A percentile compares a stretch with the other conserved stretches of the same genome.
Evolutionary conservation across 163 green algal species (phyloP).

Genomic region (Trebouxia gelatinosa): DNA sequence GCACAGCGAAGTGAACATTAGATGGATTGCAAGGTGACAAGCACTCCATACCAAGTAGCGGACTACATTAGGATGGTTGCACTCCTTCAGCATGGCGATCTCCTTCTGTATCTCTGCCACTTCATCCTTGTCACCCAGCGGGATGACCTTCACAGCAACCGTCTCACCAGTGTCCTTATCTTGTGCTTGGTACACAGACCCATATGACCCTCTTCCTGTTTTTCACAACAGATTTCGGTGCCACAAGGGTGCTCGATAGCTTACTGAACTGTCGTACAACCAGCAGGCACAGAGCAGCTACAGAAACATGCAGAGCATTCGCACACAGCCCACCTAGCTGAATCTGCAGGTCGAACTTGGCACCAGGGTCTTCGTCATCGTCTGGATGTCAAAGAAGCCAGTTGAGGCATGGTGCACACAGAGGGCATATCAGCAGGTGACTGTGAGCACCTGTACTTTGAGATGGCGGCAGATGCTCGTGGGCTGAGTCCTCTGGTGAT

Average conservation of each 20-base stretch:
- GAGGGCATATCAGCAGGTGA: neutral
- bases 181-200: constrained; percentile 86
- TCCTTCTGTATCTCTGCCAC: constrained; percentile 78
- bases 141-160: constrained; percentile 95
- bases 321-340: constrained; percentile 39
- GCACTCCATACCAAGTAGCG: constrained; percentile 85
- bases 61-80: constrained; percentile 96
- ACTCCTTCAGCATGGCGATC: constrained; percentile 87
- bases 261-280: too few relatives aligned
- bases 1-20: too few relatives aligned
- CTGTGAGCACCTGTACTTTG: too few relatives aligned
- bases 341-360: constrained; percentile 33
- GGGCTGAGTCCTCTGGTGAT: too few relatives aligned
- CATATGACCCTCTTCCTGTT: constrained; percentile 87
- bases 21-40: too few relatives aligned
- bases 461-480: too few relatives aligned
- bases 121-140: constrained; percentile 64
- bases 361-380: constrained; percentile 30
- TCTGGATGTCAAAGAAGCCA: constrained; percentile 1
- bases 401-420: neutral
- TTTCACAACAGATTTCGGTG: too few relatives aligned
- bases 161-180: constrained; percentile 59
- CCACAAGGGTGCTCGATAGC: too few relatives aligned
- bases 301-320: too few relatives aligned
- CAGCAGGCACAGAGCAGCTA: too few relatives aligned